Conservation (phyloP, 768 basidiomycete species). For the Gymnopilus junonius region DNA sequence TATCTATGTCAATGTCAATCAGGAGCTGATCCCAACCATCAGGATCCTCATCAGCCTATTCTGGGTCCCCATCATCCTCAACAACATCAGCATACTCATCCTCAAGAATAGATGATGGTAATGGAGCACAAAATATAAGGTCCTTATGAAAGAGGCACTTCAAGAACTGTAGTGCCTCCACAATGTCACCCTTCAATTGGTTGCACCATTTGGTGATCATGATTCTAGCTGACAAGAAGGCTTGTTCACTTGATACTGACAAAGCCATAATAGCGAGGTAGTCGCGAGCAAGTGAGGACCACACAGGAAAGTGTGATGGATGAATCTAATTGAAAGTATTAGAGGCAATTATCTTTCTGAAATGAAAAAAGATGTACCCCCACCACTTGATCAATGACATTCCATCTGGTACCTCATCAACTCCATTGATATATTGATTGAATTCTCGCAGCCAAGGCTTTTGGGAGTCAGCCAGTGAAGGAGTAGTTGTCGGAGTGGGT, state of each 20-base stretch:
- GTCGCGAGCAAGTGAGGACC: slow-evolving; percentile 41
- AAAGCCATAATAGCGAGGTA: slow-evolving; percentile 43
- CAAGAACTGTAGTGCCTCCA: slow-evolving; percentile 39
- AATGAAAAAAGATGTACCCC: slow-evolving; percentile 30
- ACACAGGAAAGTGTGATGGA: slow-evolving; percentile 23
- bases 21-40: background rate
- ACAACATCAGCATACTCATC: background rate
- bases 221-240: slow-evolving; percentile 43
- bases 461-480: background rate
- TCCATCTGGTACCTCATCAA: slow-evolving; percentile 8
- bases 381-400: slow-evolving; percentile 34
- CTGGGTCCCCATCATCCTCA: background rate
- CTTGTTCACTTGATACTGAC: slow-evolving; percentile 42
- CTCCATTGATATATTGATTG: background rate
- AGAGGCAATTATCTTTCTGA: background rate
- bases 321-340: background rate
- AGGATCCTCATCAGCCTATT: background rate
- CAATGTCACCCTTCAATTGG: slow-evolving; percentile 38
- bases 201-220: slow-evolving; percentile 41
- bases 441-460: slow-evolving; percentile 2
- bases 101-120: slow-evolving; percentile 2
- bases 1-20: background rate
- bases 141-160: slow-evolving; percentile 28
- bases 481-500: background rate
- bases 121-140: slow-evolving; percentile 25